phyloP scores from a whole-genome alignment of 148 eudicot species.

The Suaeda aralocaspica region DNA sequence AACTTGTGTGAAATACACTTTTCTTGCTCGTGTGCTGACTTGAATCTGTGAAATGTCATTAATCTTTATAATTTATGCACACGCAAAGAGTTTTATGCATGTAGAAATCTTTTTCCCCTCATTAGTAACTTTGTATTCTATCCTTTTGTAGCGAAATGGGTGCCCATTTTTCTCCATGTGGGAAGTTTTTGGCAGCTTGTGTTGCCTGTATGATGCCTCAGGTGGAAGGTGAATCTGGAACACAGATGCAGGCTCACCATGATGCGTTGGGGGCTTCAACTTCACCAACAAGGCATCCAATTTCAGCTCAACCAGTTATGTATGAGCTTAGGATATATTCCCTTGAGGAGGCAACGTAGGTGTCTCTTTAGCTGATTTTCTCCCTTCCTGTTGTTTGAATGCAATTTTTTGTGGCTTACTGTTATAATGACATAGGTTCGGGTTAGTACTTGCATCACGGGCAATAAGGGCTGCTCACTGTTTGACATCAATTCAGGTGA shows the following conservation, averaged over 20 bases:
- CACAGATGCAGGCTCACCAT: constrained; percentile 49
- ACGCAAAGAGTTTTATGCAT: too few species aligned
- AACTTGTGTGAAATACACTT: neutral
- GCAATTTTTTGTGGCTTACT: neutral
- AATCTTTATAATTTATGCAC: too few species aligned
- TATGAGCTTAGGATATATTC: constrained; percentile 98
- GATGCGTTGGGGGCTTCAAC: constrained; percentile 58
- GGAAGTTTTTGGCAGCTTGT: constrained; percentile 94
- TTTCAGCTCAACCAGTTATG: constrained; percentile 83
- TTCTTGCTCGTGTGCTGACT: neutral
- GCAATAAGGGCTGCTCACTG: constrained; percentile 99
- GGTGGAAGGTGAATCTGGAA: constrained; percentile 63
- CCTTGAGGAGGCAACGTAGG: constrained; percentile 90
- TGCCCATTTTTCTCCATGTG: constrained; percentile 99
- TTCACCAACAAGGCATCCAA: constrained; percentile 97
- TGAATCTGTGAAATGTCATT: too few species aligned
- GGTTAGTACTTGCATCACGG: constrained; percentile 84
- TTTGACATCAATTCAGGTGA: constrained; percentile 96
- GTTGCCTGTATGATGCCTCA: constrained; percentile 88
- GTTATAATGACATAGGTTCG: constrained; percentile 51
- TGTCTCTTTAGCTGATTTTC: constrained; percentile 18
- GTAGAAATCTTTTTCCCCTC: too few species aligned
- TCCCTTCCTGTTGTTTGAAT: neutral
- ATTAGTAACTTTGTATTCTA: constrained; percentile 2
- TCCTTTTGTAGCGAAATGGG: constrained; percentile 92